A percentile compares a stretch with the other conserved stretches of the same genome.
Evolutionary conservation across 257 asterid species (phyloP).

Genomic region (Paraleonurus japonicus): DNA sequence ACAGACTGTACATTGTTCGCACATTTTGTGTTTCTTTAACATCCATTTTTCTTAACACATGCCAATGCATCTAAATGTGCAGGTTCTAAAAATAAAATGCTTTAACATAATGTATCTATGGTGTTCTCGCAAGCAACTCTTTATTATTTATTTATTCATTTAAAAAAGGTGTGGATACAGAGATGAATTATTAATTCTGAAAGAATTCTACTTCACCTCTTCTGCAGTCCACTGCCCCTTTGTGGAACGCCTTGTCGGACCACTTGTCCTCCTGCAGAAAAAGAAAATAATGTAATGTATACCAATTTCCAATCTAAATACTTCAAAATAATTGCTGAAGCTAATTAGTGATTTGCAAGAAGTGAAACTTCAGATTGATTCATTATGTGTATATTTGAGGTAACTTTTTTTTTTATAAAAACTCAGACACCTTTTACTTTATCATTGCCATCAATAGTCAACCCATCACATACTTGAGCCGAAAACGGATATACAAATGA

Average conservation of each 20-base stretch:
- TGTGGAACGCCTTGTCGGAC: slow-evolving; percentile 98
- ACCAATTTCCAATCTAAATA: neutral
- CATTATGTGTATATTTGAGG: neutral
- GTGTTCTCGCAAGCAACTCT: neutral
- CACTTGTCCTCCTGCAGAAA: slow-evolving; percentile 75
- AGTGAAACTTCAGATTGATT: neutral
- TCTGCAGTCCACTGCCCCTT: slow-evolving; percentile 99
- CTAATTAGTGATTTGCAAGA: neutral
- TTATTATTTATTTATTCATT: neutral
- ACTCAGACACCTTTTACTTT: neutral
- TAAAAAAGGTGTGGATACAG: neutral
- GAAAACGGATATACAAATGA: neutral
- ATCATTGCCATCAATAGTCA: neutral
- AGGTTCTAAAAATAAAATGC: neutral
- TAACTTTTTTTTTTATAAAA: neutral
- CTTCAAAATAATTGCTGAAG: slow-evolving; percentile 3
- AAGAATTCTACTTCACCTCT: slow-evolving; percentile 53
- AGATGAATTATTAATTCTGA: neutral
- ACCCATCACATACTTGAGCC: neutral
- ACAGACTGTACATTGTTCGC: slow-evolving; percentile 1
- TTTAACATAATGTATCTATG: neutral
- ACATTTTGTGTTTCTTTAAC: neutral
- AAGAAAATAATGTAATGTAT: slow-evolving; percentile 12
- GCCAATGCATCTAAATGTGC: neutral
- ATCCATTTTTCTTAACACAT: slow-evolving; percentile 1